A percentile compares a stretch with the other conserved stretches of the same genome.
Evolutionary conservation across 768 basidiomycete species (phyloP).

Genomic region (Cyclocybe cylindracea): DNA sequence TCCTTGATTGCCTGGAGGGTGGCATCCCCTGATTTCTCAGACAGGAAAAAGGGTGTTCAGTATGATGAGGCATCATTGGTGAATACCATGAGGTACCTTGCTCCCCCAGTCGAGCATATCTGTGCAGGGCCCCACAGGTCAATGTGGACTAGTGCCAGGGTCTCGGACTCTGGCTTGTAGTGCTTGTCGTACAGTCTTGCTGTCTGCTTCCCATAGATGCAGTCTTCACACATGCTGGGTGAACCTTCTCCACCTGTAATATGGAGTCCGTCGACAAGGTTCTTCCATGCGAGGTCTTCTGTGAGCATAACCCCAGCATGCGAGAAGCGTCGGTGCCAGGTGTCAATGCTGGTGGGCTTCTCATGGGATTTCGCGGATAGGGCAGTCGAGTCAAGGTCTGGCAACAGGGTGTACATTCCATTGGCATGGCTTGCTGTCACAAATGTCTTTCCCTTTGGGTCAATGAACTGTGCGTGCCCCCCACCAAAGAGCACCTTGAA

Average conservation of each 20-base stretch:
- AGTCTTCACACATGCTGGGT: conserved; percentile 22
- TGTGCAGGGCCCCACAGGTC: conserved; percentile 26
- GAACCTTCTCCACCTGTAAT: conserved; percentile 4
- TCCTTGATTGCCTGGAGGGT: conserved; percentile 6
- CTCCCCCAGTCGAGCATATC: conserved; percentile 12
- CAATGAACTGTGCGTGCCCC: not conserved
- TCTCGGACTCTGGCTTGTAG: conserved; percentile 10
- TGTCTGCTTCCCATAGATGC: conserved; percentile 23
- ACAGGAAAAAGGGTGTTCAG: conserved; percentile 17
- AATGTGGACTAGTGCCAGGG: conserved; percentile 20
- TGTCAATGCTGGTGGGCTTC: conserved; percentile 15
- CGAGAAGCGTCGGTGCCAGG: conserved; percentile 25
- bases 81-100: conserved; percentile 23
- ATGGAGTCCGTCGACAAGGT: conserved; percentile 19
- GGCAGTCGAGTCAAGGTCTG: not conserved
- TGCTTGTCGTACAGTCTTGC: conserved; percentile 21
- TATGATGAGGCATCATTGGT: conserved; percentile 19
- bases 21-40: conserved; percentile 18
- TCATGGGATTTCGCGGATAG: conserved; percentile 13
- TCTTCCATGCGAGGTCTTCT: conserved; percentile 4
- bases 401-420: conserved; percentile 20
- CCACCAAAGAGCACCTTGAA: conserved; percentile 6
- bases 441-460: not conserved
- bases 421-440: not conserved
- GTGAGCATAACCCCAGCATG: conserved; percentile 16